Conservation (phyloP, 345 rosid genomes). For the Camelina neglecta region DNA sequence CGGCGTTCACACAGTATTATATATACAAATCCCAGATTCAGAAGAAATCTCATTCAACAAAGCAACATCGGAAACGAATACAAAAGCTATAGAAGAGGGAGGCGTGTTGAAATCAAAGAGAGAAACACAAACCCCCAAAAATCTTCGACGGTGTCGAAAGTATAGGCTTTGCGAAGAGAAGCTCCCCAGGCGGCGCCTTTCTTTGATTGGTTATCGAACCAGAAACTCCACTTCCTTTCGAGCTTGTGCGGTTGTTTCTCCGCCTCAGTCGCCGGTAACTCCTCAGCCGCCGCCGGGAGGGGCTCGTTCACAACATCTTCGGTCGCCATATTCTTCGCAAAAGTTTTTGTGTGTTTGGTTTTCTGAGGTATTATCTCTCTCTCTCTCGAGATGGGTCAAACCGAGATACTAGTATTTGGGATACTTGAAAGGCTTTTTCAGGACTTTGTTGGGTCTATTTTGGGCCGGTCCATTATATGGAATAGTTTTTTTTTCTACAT, state of each 20-base stretch:
- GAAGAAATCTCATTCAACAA: background rate
- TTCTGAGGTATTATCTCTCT: background rate
- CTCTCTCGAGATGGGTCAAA: background rate
- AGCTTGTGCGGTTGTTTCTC: conserved; percentile 64
- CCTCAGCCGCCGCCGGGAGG: conserved; percentile 42
- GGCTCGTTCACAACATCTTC: conserved; percentile 52
- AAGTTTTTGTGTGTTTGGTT: background rate
- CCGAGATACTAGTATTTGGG: background rate
- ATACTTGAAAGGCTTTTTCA: too few species aligned
- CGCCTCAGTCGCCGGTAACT: conserved; percentile 25
- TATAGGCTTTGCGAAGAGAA: conserved; percentile 71
- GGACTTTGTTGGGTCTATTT: background rate
- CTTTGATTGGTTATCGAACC: conserved; percentile 87
- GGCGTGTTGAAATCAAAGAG: background rate
- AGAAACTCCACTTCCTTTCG: conserved; percentile 89
- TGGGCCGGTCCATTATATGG: background rate
- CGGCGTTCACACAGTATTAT: too few species aligned
- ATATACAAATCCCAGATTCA: background rate
- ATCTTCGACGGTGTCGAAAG: conserved; percentile 94
- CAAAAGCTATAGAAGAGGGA: background rate
- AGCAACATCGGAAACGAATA: background rate
- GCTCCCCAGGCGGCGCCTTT: conserved; percentile 88
- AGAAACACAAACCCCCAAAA: conserved; percentile 76
- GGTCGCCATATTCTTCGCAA: conserved; percentile 53
- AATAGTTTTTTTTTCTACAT: too few species aligned